phyloP scores from a whole-genome alignment of 148 eudicot species.

The Vaccinium darrowii region DNA sequence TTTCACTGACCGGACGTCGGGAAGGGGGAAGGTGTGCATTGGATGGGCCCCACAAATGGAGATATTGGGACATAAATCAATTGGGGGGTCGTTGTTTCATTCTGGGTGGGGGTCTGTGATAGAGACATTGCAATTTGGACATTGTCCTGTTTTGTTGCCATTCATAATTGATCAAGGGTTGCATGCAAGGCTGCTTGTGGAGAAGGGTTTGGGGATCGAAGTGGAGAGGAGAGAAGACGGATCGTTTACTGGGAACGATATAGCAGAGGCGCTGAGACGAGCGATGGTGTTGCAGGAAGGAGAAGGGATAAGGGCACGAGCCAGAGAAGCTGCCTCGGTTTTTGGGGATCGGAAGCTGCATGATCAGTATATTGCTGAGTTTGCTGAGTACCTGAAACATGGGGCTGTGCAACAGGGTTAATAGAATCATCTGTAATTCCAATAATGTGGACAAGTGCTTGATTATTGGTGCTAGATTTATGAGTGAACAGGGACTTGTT shows the following conservation, averaged over 20 bases:
- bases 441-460: background rate
- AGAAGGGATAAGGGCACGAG: background rate
- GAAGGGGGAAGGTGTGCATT: conserved; percentile 21
- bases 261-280: conserved; percentile 15
- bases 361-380: conserved; percentile 15
- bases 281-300: conserved; percentile 24
- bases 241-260: background rate
- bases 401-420: background rate
- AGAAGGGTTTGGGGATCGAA: conserved; percentile 30
- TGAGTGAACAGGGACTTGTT: background rate
- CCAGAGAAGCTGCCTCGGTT: conserved; percentile 8
- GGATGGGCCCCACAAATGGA: conserved; percentile 36
- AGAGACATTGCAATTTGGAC: conserved; percentile 28
- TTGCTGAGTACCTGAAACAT: conserved; percentile 15
- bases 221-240: conserved; percentile 34
- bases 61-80: conserved; percentile 29
- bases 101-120: conserved; percentile 34
- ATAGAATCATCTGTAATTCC: background rate
- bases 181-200: conserved; percentile 33
- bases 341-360: conserved; percentile 19
- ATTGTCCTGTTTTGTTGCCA: conserved; percentile 21
- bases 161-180: conserved; percentile 29
- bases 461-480: background rate
- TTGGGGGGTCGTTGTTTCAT: conserved; percentile 29
- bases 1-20: conserved; percentile 3